phyloP scores from a whole-genome alignment of 1,139 yeast species.

The Kodamaea plutei region DNA sequence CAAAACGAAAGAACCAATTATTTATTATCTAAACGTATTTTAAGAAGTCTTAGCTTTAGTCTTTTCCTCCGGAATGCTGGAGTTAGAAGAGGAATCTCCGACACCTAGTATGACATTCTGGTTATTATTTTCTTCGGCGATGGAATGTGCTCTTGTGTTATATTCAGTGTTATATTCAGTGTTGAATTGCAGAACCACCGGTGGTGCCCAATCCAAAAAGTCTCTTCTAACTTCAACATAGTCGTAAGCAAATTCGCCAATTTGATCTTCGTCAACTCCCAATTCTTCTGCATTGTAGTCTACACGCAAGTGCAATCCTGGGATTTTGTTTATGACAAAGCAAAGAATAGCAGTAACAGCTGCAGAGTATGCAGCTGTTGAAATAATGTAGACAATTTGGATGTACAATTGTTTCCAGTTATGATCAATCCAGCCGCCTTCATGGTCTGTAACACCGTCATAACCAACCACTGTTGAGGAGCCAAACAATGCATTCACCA shows the following conservation, averaged over 20 bases:
- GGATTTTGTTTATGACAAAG: slow-evolving; percentile 68
- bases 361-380: slow-evolving; percentile 70
- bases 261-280: slow-evolving; percentile 95
- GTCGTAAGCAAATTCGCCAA: slow-evolving; percentile 97
- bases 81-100: slow-evolving; percentile 6
- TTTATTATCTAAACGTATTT: no score
- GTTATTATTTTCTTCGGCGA: slow-evolving; percentile 2
- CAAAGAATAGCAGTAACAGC: slow-evolving; percentile 78
- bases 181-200: slow-evolving; percentile 4
- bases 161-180: slow-evolving; percentile 10
- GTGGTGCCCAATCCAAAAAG: slow-evolving; percentile 60
- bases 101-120: slow-evolving; percentile 4
- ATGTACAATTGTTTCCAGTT: slow-evolving; percentile 89
- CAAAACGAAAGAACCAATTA: no score
- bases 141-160: slow-evolving; percentile 14
- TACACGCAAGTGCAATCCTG: slow-evolving; percentile 78
- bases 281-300: slow-evolving; percentile 79
- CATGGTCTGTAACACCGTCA: slow-evolving; percentile 76
- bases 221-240: slow-evolving; percentile 96
- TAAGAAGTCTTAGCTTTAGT: no score
- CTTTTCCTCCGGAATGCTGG: no score
- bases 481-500: slow-evolving; percentile 86
- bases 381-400: slow-evolving; percentile 79
- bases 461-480: slow-evolving; percentile 85
- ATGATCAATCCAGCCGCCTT: slow-evolving; percentile 90